Percentiles rank a stretch among this genome's conserved stretches.
Evolutionary conservation across 768 basidiomycete genomes (phyloP).

Genomic region (Naganishia friedmannii): DNA sequence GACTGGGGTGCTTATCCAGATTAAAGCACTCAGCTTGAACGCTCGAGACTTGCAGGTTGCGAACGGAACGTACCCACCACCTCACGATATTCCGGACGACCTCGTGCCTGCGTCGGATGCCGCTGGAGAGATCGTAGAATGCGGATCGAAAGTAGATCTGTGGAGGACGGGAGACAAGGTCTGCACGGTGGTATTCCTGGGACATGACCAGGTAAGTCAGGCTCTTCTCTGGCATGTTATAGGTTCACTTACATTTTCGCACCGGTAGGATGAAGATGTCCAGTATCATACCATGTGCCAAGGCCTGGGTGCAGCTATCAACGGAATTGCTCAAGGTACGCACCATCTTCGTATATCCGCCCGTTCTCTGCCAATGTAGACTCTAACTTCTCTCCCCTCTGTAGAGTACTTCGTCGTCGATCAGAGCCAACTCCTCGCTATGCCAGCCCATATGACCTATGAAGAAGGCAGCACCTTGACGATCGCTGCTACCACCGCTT

Average conservation of each 20-base stretch:
- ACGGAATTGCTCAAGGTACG: constrained; percentile 38
- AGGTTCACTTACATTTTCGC: neutral
- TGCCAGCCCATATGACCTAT: constrained; percentile 63
- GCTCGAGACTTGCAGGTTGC: constrained; percentile 50
- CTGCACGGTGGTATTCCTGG: constrained; percentile 39
- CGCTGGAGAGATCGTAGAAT: constrained; percentile 39
- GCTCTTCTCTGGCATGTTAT: too few relatives aligned
- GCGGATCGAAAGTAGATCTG: constrained; percentile 38
- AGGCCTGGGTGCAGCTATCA: constrained; percentile 43
- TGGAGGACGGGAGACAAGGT: constrained; percentile 46
- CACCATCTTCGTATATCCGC: neutral
- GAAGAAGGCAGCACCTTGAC: constrained; percentile 67
- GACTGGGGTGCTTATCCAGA: constrained; percentile 41
- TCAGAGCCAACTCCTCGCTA: constrained; percentile 55
- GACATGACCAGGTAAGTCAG: constrained; percentile 40
- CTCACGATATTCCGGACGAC: constrained; percentile 40
- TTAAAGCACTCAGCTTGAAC: constrained; percentile 47
- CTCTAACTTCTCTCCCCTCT: neutral
- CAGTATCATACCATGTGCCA: constrained; percentile 34
- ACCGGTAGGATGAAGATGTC: constrained; percentile 42
- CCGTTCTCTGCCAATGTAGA: neutral
- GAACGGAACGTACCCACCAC: constrained; percentile 43
- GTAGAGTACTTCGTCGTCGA: constrained; percentile 45
- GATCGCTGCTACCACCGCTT: constrained; percentile 65
- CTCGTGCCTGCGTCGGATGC: constrained; percentile 42